Base-by-base conservation (phyloP, 257 asterid genomes). In the Paulownia fortunei region DNA sequence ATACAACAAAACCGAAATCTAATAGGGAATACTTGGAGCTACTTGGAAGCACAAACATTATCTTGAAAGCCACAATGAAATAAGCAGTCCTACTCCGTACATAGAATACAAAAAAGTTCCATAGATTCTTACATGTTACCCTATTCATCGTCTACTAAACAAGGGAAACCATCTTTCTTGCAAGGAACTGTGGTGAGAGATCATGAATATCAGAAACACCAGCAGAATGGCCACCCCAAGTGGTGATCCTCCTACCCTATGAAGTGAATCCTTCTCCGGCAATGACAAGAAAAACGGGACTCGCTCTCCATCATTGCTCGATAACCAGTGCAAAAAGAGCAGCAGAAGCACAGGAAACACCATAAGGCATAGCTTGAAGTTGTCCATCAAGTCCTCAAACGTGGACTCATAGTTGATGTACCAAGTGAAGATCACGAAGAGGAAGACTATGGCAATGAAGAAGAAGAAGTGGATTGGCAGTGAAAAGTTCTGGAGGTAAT, bases 131-230 rank as follows among this genome's bases (percentile, higher is more conserved):
- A 32, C 64, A 62, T 3, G 1, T 63, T 51, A 2, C 0, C 27
- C 41, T 68, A 36, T 55, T 81, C 12, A 69, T 70, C 74, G 15
- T 27, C 87, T 79, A 27, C 83, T 71, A 47, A 90, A 87, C 81
- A 87, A 81, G 32, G 96, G 96, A 64, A 88, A 90, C 93, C 88
- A 88, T 41, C 85, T 86, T 77, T 88, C 93, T 27, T 79, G 90
- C 19, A 90, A 16, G 72, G 89, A 84, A 79, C 74, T 30, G 42
- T 84, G 96, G 75, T 88, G 89, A 79, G 89, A 77, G 71, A 80
- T 80, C 93, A 90, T 78, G 83, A 90, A 77, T 19, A 90, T 72
- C 21, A 90, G 85, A 69, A 88, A 73, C 51, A 88, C 16, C 32
- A 88, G 86, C 70, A 90, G 63, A 65, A 82, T 47, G 3, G 80